Conservation (phyloP, 2,329 filamentous ascomycete species). For the Rhinocladiella mackenziei region DNA sequence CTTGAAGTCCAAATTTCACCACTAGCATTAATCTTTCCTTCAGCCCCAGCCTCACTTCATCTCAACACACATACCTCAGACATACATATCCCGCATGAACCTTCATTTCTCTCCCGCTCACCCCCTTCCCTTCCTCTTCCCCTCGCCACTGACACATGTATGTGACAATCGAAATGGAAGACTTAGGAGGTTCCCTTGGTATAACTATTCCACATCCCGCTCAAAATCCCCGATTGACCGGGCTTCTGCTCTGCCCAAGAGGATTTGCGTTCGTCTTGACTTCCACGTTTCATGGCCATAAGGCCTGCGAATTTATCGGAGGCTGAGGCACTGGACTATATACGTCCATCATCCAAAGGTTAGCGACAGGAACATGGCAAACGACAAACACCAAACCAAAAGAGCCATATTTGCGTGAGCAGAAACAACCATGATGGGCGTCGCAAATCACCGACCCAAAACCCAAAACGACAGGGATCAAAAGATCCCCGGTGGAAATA, state of each 20-base stretch:
- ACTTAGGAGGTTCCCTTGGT: conserved; percentile 31
- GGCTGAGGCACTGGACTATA: conserved; percentile 11
- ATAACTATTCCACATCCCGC: conserved; percentile 28
- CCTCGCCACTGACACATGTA: too few species aligned
- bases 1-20: too few species aligned
- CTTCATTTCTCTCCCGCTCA: too few species aligned
- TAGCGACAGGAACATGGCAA: background rate
- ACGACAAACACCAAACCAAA: background rate
- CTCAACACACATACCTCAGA: too few species aligned
- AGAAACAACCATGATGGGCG: too few species aligned
- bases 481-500: too few species aligned
- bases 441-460: too few species aligned
- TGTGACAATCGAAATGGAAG: too few species aligned
- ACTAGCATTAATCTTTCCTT: too few species aligned
- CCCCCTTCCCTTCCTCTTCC: background rate
- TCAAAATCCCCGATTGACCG: conserved; percentile 23
- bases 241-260: conserved; percentile 25
- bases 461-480: too few species aligned
- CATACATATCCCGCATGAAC: too few species aligned
- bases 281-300: conserved; percentile 20
- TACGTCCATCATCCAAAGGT: background rate
- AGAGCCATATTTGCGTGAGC: background rate
- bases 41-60: too few species aligned
- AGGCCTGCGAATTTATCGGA: conserved; percentile 27
- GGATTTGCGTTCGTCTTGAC: conserved; percentile 21